Percentiles rank a stretch among this genome's conserved stretches.
Evolutionary conservation across 306 rosid species (phyloP).

Genomic region (Dalbergia cultrata): DNA sequence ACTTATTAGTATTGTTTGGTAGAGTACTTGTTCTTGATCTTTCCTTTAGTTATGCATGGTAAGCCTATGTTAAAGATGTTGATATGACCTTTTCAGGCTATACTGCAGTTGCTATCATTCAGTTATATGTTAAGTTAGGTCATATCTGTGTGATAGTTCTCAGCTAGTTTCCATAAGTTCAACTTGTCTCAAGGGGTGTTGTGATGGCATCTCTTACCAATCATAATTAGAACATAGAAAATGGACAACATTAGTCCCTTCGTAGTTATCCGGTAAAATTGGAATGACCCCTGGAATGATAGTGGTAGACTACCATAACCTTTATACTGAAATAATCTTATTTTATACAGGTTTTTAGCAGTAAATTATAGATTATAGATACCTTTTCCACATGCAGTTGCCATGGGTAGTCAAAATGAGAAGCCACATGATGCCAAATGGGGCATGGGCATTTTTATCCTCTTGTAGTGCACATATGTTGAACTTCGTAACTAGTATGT

Average conservation of each 20-base stretch:
- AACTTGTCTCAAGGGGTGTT: constrained; percentile 11
- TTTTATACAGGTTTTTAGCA: constrained; percentile 20
- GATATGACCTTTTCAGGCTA: constrained; percentile 44
- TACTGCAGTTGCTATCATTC: constrained; percentile 40
- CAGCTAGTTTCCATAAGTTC: constrained; percentile 31
- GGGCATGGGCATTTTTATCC: not conserved
- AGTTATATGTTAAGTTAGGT: constrained; percentile 50
- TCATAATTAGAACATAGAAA: constrained; percentile 30
- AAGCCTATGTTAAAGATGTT: constrained; percentile 50
- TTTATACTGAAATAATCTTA: not conserved
- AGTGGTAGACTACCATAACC: not conserved
- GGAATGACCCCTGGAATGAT: not conserved
- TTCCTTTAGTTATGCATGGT: constrained; percentile 47
- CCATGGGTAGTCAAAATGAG: not conserved
- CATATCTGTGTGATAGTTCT: constrained; percentile 19
- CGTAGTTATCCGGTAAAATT: not conserved
- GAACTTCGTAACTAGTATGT: not conserved
- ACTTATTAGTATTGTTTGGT: constrained; percentile 44
- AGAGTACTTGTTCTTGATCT: constrained; percentile 46
- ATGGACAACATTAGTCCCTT: constrained; percentile 7
- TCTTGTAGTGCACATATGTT: not conserved
- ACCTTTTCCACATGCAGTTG: not conserved
- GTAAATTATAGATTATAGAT: not conserved
- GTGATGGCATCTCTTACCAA: constrained; percentile 18
- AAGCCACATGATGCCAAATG: not conserved